Evolutionary conservation across 2,329 filamentous ascomycete species (phyloP), one percentile per base, ranked within the genome.

Genomic region (Xylaria sp.): DNA sequence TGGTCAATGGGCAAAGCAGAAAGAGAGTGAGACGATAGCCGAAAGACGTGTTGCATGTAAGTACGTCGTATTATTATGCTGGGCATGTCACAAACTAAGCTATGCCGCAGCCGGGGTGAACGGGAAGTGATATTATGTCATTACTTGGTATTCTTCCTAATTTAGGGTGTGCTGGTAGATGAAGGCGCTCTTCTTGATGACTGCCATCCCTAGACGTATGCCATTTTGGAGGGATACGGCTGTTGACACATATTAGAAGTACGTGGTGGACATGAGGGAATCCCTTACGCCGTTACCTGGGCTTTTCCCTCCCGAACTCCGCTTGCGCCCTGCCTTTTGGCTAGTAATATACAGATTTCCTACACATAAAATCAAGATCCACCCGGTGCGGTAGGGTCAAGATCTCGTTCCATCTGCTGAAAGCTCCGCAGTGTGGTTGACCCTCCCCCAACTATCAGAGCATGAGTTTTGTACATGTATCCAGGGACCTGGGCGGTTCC

Each of bases 301-400:
- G 52, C 32, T 25, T 50, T 56, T 23, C 52, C 52, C 20, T 51
- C 63, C 48, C 44, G n/a, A 66, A 71, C 69, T 69, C 69, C 69
- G 44, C 46, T 46, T 57, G 46, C 25, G 62, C 58, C 55, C 41
- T 61, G n/a, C 37, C 37, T 48, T 41, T 63, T 66, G 44, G 44
- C 15, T 58, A 51, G 20, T 63, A 50, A 3, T 70, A 55, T 56
- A 63, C 62, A 65, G 48, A 28, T 28, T 6, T 63, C 46, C 50
- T 18, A 23, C 32, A n/a, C n/a, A 12, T 56, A 13, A 28, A 23
- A 50, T 60, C 20, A 58, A 61, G 18, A 15, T 48, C 13, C 13
- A 56, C 39, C 15, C 51, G 25, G 15, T 20, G 18, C 9, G 8
- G 34, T 10, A 41, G 34, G 13, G 23, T 23, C 34, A 25, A 46